Base-by-base conservation (phyloP, 2,329 filamentous ascomycete species). In the Hymenoscyphus linearis region DNA sequence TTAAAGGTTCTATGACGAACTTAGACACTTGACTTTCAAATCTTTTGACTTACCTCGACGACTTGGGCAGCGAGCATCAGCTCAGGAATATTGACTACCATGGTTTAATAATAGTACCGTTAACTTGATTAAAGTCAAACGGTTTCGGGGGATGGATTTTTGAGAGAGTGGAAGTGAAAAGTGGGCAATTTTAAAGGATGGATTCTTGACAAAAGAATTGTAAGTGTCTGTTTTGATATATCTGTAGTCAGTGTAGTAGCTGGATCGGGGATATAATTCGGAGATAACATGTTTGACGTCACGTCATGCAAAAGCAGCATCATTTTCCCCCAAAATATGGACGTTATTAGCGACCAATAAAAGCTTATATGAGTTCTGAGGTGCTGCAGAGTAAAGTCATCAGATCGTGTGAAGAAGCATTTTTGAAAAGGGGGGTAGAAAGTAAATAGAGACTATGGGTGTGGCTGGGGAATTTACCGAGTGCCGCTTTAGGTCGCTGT, bases 31-130 rank as follows among this genome's bases (percentile, higher is more conserved):
- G 34, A 31, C 52, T 36, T 25, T 4, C 6, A 27, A 5, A n/a
- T 12, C 12, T 55, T 18, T 14, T 2, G 5, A 57, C 57, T 58
- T 70, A 77, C 76, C 69, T 79, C 76, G n/a, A 77, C 71, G 16
- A 81, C 71, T 66, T 80, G 79, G 53, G 77, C 74, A 34, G 79
- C 78, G 35, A 76, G 73, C 79, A 81, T 81, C 50, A 70, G 74
- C 25, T 75, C 71, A 10, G 78, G 78, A 36, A 80, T 71, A 31
- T 68, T 60, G 35, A 37, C 16, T 10, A 61, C 40, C 61, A 64
- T 65, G 35, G 60, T 66, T n/a, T n/a, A n/a, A n/a, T n/a, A n/a
- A n/a, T n/a, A n/a, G n/a, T n/a, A n/a, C n/a, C n/a, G n/a, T n/a
- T n/a, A 27, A 4, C 50, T 52, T 27, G 25, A 27, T 9, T 52